phyloP scores from a whole-genome alignment of 2,329 filamentous ascomycete genomes.

The Alternaria triticina region DNA sequence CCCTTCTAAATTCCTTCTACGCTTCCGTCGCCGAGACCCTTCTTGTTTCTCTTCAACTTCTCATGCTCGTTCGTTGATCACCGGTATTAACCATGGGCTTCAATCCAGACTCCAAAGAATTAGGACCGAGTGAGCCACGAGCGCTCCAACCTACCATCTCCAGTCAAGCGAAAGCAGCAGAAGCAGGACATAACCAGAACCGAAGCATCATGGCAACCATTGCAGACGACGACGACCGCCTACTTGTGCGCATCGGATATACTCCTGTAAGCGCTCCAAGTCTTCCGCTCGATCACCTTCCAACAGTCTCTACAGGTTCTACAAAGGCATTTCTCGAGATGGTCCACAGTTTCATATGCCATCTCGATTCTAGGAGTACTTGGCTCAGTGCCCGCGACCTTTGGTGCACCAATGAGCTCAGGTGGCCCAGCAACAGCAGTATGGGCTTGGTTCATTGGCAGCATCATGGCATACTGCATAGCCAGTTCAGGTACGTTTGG shows the following conservation, averaged over 20 bases:
- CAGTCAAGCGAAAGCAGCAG: conserved; percentile 33
- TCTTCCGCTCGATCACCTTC: background rate
- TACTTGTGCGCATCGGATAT: conserved; percentile 68
- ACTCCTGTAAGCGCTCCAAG: conserved; percentile 58
- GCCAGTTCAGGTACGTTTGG: conserved; percentile 60
- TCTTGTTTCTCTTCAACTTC: conserved; percentile 10
- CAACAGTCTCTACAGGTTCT: conserved; percentile 58
- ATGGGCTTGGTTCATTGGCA: conserved; percentile 71
- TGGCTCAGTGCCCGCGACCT: conserved; percentile 70
- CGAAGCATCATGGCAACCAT: conserved; percentile 56
- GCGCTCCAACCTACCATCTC: conserved; percentile 27
- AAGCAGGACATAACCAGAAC: conserved; percentile 19
- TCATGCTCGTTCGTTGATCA: conserved; percentile 30
- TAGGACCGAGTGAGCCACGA: conserved; percentile 12
- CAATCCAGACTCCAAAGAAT: conserved; percentile 31
- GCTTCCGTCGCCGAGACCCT: conserved; percentile 6
- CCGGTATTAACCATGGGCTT: conserved; percentile 35
- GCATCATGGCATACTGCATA: conserved; percentile 69
- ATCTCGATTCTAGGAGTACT: conserved; percentile 70
- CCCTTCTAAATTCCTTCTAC: conserved; percentile 29
- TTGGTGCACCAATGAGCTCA: conserved; percentile 63
- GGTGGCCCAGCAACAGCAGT: conserved; percentile 69
- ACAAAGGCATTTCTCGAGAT: conserved; percentile 68
- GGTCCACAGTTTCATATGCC: conserved; percentile 70
- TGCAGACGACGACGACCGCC: conserved; percentile 64